A percentile compares a stretch with the other conserved stretches of the same genome.
Evolutionary conservation across 305 asterid species (phyloP).

Genomic region (Solanum hybrid): DNA sequence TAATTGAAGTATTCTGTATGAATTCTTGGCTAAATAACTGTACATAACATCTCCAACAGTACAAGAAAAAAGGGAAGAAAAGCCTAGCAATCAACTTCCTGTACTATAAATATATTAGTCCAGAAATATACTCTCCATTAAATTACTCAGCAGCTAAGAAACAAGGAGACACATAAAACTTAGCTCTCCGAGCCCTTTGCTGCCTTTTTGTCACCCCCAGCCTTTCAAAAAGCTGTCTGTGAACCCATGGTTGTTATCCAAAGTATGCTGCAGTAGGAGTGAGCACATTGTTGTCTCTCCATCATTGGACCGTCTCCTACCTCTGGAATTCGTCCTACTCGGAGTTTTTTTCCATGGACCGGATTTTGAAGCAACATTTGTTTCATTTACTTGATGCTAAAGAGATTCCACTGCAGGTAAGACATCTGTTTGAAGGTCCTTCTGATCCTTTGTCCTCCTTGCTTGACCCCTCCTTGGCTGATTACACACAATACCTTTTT

Average conservation of each 20-base stretch:
- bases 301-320: neutral
- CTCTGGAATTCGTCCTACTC: conserved; percentile 1
- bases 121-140: neutral
- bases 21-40: neutral
- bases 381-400: neutral
- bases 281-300: neutral
- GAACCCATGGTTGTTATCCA: neutral
- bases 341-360: conserved; percentile 14
- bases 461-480: conserved; percentile 10
- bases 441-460: conserved; percentile 9
- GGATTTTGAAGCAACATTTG: neutral
- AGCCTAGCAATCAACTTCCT: neutral
- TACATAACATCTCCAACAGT: neutral
- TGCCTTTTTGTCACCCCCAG: conserved; percentile 12
- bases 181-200: conserved; percentile 14
- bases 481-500: neutral
- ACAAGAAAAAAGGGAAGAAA: no score
- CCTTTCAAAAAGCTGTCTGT: neutral
- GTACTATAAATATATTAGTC: neutral
- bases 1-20: neutral
- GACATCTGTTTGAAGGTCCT: conserved; percentile 10
- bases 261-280: conserved; percentile 2
- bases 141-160: neutral
- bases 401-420: neutral
- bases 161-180: neutral